Evolutionary conservation across 805 yeast species (phyloP).

Genomic region (Kluyveromyces siamensis): DNA sequence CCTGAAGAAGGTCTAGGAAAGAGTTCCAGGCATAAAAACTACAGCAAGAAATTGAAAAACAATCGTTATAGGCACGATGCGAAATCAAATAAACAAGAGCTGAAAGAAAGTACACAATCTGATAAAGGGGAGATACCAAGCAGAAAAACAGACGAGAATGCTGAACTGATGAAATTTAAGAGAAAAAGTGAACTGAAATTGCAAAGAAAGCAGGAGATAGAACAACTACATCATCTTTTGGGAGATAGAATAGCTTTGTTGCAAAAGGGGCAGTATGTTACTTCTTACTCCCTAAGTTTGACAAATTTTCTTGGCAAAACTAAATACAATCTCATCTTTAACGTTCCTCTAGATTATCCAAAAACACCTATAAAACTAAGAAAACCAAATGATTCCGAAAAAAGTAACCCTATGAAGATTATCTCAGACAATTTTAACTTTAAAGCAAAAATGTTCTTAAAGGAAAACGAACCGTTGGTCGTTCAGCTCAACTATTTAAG

Average conservation of each 20-base stretch:
- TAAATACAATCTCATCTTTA: conserved; percentile 9
- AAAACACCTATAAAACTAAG: conserved; percentile 13
- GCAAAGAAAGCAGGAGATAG: conserved; percentile 10
- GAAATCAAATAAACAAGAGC: not conserved
- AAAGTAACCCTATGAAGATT: conserved; percentile 1
- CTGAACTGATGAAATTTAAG: not conserved
- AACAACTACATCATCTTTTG: conserved; percentile 12
- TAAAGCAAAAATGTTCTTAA: conserved; percentile 10
- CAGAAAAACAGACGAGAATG: not conserved
- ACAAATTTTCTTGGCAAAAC: conserved; percentile 4
- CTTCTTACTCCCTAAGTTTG: conserved; percentile 13
- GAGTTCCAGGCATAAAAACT: too few species aligned
- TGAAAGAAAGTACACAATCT: not conserved
- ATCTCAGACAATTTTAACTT: conserved; percentile 17
- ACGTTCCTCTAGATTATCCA: conserved; percentile 22
- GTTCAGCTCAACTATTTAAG: conserved; percentile 20
- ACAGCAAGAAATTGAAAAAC: not conserved
- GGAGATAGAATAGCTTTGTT: conserved; percentile 13
- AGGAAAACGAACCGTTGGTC: conserved; percentile 10
- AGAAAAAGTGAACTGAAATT: not conserved
- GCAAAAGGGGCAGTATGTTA: conserved; percentile 14
- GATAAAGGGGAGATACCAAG: not conserved
- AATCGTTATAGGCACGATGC: not conserved
- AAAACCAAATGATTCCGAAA: not conserved
- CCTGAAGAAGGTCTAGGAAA: not conserved